phyloP scores from a whole-genome alignment of 768 basidiomycete genomes.

The Auriscalpium microsporum region DNA sequence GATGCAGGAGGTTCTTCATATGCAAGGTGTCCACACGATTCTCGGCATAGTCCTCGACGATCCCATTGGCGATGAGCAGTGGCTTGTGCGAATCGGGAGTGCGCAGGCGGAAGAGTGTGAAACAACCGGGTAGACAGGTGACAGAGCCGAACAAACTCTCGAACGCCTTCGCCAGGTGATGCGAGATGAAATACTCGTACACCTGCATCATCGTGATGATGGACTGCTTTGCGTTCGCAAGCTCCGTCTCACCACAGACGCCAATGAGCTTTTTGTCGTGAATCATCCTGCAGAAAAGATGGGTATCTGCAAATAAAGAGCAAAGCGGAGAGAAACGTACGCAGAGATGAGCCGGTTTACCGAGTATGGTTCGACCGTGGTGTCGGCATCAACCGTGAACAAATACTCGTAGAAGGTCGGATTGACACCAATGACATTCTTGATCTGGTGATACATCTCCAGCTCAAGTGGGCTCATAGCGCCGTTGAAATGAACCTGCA shows the following conservation, averaged over 20 bases:
- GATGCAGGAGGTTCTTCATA: constrained; percentile 96
- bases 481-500: constrained; percentile 88
- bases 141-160: constrained; percentile 96
- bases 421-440: constrained; percentile 99
- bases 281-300: constrained; percentile 61
- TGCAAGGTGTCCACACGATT: constrained; percentile 95
- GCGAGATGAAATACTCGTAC: constrained; percentile 98
- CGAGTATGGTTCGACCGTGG: constrained; percentile 80
- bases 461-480: constrained; percentile 96
- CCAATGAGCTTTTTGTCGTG: constrained; percentile 93
- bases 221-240: constrained; percentile 91
- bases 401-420: constrained; percentile 97
- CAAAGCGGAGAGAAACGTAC: constrained; percentile 38
- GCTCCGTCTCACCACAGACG: constrained; percentile 90
- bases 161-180: constrained; percentile 98
- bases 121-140: constrained; percentile 98
- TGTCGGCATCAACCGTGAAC: constrained; percentile 93
- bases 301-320: not conserved
- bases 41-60: constrained; percentile 90
- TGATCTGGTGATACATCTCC: constrained; percentile 99
- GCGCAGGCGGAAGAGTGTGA: constrained; percentile 92
- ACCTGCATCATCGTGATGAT: constrained; percentile 99
- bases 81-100: constrained; percentile 96
- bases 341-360: constrained; percentile 89
- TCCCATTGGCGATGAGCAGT: constrained; percentile 80